phyloP scores from a whole-genome alignment of 495 filamentous ascomycete species.

The Xylaria palmicola region DNA sequence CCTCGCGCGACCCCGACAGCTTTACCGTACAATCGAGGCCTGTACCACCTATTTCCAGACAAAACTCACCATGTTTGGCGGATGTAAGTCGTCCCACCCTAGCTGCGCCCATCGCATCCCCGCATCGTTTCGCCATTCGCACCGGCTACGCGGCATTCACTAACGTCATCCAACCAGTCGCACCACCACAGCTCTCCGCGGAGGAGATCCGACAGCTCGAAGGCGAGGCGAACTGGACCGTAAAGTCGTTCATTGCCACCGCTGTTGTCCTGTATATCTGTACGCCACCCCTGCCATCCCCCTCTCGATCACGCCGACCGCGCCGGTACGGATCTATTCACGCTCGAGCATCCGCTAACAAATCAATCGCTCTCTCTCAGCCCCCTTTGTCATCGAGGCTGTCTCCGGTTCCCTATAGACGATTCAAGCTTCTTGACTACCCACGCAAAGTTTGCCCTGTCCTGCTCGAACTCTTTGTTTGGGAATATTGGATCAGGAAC shows the following conservation, averaged over 20 bases:
- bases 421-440: not conserved
- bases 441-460: not conserved
- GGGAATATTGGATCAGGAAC: not conserved
- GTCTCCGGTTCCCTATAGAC: conserved; percentile 69
- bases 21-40: not conserved
- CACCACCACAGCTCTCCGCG: conserved; percentile 49
- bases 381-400: conserved; percentile 80
- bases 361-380: conserved; percentile 39
- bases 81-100: conserved; percentile 33
- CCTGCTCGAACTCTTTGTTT: not conserved
- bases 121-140: not conserved
- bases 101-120: not conserved
- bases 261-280: conserved; percentile 78
- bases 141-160: conserved; percentile 14
- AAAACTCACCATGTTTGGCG: conserved; percentile 46
- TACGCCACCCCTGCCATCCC: conserved; percentile 43
- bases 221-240: conserved; percentile 64
- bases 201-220: conserved; percentile 65
- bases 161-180: conserved; percentile 27
- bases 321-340: not conserved
- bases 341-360: not conserved
- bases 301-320: not conserved
- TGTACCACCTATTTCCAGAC: not conserved
- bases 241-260: conserved; percentile 61
- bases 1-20: not conserved